Evolutionary conservation across 495 filamentous ascomycete genomes (phyloP).

Genomic region (Penicillium cosmopolitanum): DNA sequence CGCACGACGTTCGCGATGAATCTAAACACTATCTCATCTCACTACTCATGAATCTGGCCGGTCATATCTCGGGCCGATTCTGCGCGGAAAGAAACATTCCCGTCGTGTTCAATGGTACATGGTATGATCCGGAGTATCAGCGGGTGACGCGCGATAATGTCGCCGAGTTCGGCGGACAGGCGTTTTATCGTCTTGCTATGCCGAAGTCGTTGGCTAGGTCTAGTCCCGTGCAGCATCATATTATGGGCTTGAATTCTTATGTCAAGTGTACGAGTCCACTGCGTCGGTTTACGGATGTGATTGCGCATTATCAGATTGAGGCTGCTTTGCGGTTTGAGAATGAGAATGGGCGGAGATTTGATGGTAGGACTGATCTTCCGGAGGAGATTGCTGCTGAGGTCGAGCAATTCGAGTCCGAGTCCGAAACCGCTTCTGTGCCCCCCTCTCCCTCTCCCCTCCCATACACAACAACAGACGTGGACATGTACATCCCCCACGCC

Average conservation of each 20-base stretch:
- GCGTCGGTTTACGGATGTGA: conserved; percentile 78
- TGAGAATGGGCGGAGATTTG: conserved; percentile 53
- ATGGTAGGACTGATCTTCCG: conserved; percentile 33
- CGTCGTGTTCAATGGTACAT: conserved; percentile 71
- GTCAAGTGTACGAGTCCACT: conserved; percentile 84
- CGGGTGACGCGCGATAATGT: conserved; percentile 43
- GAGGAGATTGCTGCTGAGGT: not conserved
- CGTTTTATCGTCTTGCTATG: conserved; percentile 35
- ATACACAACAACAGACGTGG: conserved; percentile 61
- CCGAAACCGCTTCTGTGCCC: too few species aligned
- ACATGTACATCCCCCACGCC: conserved; percentile 42
- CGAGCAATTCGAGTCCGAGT: not conserved
- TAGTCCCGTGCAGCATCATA: conserved; percentile 54
- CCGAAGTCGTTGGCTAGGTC: conserved; percentile 57
- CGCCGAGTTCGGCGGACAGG: conserved; percentile 33
- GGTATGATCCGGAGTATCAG: conserved; percentile 59
- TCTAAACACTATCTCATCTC: conserved; percentile 52
- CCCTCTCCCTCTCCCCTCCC: conserved; percentile 53
- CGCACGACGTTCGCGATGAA: conserved; percentile 45
- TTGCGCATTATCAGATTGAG: conserved; percentile 93
- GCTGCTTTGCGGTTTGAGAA: conserved; percentile 74
- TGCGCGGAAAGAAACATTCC: conserved; percentile 76
- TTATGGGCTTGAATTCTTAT: conserved; percentile 71
- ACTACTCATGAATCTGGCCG: conserved; percentile 78
- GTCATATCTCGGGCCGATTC: conserved; percentile 73